phyloP scores from a whole-genome alignment of 768 basidiomycete species.

The Collybia sordida region DNA sequence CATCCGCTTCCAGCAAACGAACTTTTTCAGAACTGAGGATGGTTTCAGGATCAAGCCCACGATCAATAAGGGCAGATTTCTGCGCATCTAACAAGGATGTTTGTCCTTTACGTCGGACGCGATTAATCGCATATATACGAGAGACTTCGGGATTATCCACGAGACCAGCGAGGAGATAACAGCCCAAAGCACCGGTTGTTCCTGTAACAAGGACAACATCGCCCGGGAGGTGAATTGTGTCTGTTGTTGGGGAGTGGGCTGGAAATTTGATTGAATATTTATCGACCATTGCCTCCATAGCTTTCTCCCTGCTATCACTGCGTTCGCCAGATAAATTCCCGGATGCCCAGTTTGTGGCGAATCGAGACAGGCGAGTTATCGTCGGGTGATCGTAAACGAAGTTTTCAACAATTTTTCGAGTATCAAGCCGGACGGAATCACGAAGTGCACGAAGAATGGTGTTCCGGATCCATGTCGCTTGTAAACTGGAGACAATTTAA shows the following conservation, averaged over 20 bases:
- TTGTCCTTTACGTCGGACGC: constrained; percentile 2
- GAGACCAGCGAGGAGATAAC: constrained; percentile 18
- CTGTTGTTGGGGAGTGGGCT: not conserved
- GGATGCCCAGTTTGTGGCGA: no score
- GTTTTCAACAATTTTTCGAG: constrained; percentile 23
- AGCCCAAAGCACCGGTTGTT: constrained; percentile 24
- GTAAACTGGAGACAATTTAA: constrained; percentile 25
- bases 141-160: constrained; percentile 33
- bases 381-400: constrained; percentile 46
- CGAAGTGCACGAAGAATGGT: no score
- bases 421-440: no score
- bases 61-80: no score
- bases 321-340: no score
- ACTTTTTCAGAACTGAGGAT: no score
- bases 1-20: no score
- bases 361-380: constrained; percentile 7
- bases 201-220: constrained; percentile 22
- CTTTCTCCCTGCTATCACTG: constrained; percentile 1
- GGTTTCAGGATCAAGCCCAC: no score
- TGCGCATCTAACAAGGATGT: no score
- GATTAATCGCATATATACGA: constrained; percentile 37
- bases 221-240: not conserved
- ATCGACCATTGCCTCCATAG: constrained; percentile 37
- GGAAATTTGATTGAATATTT: constrained; percentile 28
- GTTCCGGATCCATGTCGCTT: not conserved